These are phyloP conservation scores for Solanum dulcamara DNA, from an alignment of 257 asterid species.

Conservation along the genomic window DNA sequence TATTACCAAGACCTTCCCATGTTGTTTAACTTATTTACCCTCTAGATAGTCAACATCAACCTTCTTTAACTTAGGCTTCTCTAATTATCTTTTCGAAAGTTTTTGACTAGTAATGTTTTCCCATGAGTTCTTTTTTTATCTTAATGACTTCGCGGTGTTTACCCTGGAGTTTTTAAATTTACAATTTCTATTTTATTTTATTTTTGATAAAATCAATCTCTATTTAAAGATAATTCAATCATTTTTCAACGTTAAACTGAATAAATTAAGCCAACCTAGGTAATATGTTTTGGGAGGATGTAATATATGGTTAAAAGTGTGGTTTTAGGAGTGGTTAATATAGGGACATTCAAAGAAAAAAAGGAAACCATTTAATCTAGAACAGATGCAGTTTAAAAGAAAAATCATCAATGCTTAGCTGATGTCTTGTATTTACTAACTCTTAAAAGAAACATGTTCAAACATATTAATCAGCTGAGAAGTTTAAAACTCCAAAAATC, in stretches of 20 bases:
- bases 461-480: neutral
- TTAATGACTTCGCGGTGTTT: neutral
- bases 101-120: neutral
- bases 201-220: neutral
- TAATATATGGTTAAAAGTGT: neutral
- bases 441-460: neutral
- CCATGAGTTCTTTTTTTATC: neutral
- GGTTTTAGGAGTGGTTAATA: neutral
- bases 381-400: too few relatives aligned
- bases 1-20: neutral
- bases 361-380: too few relatives aligned
- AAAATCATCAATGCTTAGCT: too few relatives aligned
- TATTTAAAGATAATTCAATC: neutral
- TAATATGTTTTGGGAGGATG: neutral
- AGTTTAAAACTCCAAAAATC: neutral
- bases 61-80: neutral
- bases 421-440: neutral
- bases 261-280: neutral
- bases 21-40: neutral
- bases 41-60: neutral
- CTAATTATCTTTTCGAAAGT: neutral
- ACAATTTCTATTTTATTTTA: neutral
- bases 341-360: neutral
- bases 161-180: neutral
- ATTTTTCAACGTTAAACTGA: neutral